Evolutionary conservation across 1,284 basidiomycete genomes (phyloP).

Genomic region (Grifola frondosa): DNA sequence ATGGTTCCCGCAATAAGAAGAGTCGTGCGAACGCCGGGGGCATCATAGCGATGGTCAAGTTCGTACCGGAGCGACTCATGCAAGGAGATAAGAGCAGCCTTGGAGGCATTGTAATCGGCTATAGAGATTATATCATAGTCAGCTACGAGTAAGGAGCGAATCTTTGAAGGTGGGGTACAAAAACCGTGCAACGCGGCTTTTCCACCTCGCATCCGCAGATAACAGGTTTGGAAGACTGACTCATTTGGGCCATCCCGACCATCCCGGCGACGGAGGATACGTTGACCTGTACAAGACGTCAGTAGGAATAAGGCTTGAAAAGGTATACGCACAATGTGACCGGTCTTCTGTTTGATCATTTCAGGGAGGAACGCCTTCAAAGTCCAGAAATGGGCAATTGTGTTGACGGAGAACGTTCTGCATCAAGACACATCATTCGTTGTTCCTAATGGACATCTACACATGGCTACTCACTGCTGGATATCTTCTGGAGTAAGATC

Average conservation of each 20-base stretch:
- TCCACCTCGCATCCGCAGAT: conserved; percentile 1
- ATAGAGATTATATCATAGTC: conserved; percentile 10
- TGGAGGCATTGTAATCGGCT: conserved; percentile 90
- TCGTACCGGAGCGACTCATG: conserved; percentile 84
- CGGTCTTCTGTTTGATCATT: conserved; percentile 75
- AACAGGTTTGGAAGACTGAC: conserved; percentile 48
- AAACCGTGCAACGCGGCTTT: no score
- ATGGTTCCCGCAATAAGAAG: conserved; percentile 78
- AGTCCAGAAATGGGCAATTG: conserved; percentile 87
- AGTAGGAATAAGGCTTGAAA: not conserved
- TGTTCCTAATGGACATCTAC: conserved; percentile 4
- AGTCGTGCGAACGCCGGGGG: conserved; percentile 77
- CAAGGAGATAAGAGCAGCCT: conserved; percentile 76
- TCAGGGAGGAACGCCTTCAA: conserved; percentile 91
- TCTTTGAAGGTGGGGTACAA: no score
- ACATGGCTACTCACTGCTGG: conserved; percentile 57
- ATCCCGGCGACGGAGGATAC: conserved; percentile 80
- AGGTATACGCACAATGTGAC: conserved; percentile 75
- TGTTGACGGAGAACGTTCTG: conserved; percentile 91
- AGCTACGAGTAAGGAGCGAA: no score
- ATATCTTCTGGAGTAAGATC: conserved; percentile 80
- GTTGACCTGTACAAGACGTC: conserved; percentile 54
- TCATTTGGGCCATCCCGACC: conserved; percentile 75
- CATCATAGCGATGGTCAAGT: conserved; percentile 78
- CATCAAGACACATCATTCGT: conserved; percentile 4